These are phyloP conservation scores for Avena insularis DNA, from an alignment of 176 grass and related monocot species.

Conservation along the genomic window DNA sequence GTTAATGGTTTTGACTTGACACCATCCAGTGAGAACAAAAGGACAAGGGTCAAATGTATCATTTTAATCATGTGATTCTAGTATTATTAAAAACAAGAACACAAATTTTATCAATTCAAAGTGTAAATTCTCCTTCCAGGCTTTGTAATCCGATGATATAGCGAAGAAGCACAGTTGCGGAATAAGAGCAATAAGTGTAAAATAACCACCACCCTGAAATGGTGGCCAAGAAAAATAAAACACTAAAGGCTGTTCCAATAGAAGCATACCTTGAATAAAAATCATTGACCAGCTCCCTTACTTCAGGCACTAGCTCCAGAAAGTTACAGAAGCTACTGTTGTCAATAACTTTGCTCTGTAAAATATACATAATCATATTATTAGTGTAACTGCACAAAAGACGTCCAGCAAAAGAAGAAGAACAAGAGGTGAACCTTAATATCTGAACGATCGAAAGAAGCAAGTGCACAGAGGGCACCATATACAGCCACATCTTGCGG, in stretches of 20 bases:
- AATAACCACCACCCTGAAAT: background rate
- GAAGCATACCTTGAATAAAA: slow-evolving; percentile 88
- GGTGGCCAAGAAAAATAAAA: slow-evolving; percentile 1
- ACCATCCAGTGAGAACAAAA: background rate
- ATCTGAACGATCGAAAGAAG: slow-evolving; percentile 98
- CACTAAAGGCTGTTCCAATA: slow-evolving; percentile 19
- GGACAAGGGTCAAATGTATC: background rate
- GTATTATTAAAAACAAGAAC: background rate
- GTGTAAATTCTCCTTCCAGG: background rate
- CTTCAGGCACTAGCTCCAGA: slow-evolving; percentile 97
- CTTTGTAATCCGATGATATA: slow-evolving; percentile 5
- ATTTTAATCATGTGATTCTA: background rate
- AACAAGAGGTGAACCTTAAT: slow-evolving; percentile 74
- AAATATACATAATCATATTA: slow-evolving; percentile 29
- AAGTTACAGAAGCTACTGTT: slow-evolving; percentile 96
- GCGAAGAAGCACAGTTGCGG: background rate
- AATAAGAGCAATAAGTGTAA: background rate
- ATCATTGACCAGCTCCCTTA: slow-evolving; percentile 96
- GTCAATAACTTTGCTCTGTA: slow-evolving; percentile 93
- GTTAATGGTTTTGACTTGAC: slow-evolving; percentile 8
- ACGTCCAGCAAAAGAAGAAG: background rate
- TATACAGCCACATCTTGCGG: slow-evolving; percentile 95
- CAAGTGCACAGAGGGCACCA: slow-evolving; percentile 96
- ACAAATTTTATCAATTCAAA: background rate
- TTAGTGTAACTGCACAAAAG: slow-evolving; percentile 1